Conservation (phyloP, 1,139 yeast species). For the Nematodospora anomalae region DNA sequence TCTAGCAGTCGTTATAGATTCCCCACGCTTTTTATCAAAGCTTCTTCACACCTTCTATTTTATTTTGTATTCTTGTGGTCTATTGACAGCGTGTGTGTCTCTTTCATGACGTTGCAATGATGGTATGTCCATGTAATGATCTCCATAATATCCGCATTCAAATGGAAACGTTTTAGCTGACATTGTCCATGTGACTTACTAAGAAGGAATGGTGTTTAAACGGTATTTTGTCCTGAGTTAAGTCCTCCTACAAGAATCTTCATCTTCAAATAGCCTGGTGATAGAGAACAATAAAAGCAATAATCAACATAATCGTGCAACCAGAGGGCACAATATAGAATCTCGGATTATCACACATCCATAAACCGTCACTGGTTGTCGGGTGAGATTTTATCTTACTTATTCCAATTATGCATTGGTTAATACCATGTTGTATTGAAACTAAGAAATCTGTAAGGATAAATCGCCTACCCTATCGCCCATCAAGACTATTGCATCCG, state of each 20-base stretch:
- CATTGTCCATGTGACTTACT: background rate
- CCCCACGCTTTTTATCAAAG: background rate
- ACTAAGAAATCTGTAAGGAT: too few species aligned
- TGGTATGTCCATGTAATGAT: background rate
- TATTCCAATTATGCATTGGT: too few species aligned
- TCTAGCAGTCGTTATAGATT: too few species aligned
- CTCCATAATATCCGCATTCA: background rate
- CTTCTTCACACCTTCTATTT: background rate
- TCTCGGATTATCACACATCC: background rate
- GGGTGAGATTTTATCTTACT: too few species aligned
- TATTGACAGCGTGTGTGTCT: too few species aligned
- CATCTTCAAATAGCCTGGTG: too few species aligned
- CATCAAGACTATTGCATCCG: too few species aligned
- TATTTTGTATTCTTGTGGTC: background rate
- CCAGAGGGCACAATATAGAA: background rate
- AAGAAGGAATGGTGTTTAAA: background rate
- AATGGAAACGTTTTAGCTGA: background rate
- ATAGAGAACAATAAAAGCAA: too few species aligned
- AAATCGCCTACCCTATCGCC: too few species aligned
- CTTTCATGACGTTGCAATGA: background rate
- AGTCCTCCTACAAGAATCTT: too few species aligned
- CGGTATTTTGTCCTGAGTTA: background rate
- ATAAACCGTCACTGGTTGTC: too few species aligned
- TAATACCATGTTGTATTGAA: too few species aligned
- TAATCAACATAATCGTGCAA: background rate